phyloP scores from a whole-genome alignment of 768 basidiomycete species.

The Suillus clintonianus region DNA sequence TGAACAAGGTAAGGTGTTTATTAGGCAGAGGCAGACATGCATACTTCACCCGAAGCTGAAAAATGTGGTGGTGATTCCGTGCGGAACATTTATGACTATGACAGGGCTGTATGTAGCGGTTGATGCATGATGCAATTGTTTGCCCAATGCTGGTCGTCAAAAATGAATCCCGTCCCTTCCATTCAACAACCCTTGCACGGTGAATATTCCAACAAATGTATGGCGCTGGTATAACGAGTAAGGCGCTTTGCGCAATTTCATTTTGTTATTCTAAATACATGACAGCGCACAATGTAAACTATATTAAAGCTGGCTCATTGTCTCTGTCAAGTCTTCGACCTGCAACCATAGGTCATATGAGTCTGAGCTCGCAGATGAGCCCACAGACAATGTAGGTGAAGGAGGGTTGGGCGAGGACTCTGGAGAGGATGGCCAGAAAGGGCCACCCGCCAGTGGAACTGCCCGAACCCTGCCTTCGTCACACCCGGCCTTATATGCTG shows the following conservation, averaged over 20 bases:
- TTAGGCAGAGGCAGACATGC: neutral
- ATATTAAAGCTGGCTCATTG: neutral
- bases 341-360: neutral
- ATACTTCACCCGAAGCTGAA: neutral
- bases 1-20: neutral
- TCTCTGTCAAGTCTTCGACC: neutral
- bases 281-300: neutral
- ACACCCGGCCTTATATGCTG: neutral
- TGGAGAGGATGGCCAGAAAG: no score
- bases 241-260: no score
- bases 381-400: neutral
- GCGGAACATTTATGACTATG: no score
- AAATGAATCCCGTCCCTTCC: no score
- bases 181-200: no score
- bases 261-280: neutral
- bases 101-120: no score
- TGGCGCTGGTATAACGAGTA: no score
- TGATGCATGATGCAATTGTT: no score
- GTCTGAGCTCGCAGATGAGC: neutral
- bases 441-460: neutral
- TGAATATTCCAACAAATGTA: no score
- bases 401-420: neutral
- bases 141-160: no score
- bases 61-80: no score
- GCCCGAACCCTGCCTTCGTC: neutral